Evolutionary conservation across 805 yeast species (phyloP).

Genomic region (Candida krabiensis): DNA sequence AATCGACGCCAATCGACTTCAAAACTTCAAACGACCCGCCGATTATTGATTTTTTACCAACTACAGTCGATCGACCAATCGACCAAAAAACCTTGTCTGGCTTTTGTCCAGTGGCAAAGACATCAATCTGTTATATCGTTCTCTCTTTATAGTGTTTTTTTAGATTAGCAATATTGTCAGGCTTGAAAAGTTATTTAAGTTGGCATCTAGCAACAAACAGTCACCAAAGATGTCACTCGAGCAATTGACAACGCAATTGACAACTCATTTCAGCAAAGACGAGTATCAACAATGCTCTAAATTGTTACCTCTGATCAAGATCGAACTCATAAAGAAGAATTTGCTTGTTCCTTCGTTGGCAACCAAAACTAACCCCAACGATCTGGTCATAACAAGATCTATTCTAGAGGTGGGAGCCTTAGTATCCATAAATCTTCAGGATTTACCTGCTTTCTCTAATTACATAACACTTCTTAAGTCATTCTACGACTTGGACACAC

Average conservation of each 20-base stretch:
- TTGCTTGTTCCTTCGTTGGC: conserved; percentile 64
- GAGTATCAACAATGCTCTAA: conserved; percentile 61
- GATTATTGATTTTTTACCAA: too few relatives aligned
- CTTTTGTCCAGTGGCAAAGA: too few relatives aligned
- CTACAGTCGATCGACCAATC: too few relatives aligned
- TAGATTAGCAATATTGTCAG: too few relatives aligned
- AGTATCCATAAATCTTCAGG: conserved; percentile 62
- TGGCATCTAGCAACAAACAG: too few relatives aligned
- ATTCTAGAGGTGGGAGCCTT: conserved; percentile 89
- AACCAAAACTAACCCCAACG: conserved; percentile 49
- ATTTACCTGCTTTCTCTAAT: conserved; percentile 68
- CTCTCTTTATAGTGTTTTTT: too few relatives aligned
- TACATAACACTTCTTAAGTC: conserved; percentile 73
- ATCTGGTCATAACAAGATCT: conserved; percentile 74
- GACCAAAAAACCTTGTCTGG: too few relatives aligned
- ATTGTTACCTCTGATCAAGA: conserved; percentile 69
- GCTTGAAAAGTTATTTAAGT: too few relatives aligned
- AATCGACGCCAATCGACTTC: too few relatives aligned
- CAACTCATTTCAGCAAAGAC: conserved; percentile 58
- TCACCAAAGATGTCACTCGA: conserved; percentile 64
- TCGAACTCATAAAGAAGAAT: conserved; percentile 75
- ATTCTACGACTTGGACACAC: conserved; percentile 54
- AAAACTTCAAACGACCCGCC: too few relatives aligned
- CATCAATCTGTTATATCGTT: too few relatives aligned
- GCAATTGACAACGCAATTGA: conserved; percentile 67